Evolutionary conservation across 2,329 filamentous ascomycete species (phyloP), one percentile per base, ranked within the genome.

Genomic region (Chaetoscypha palmicola): DNA sequence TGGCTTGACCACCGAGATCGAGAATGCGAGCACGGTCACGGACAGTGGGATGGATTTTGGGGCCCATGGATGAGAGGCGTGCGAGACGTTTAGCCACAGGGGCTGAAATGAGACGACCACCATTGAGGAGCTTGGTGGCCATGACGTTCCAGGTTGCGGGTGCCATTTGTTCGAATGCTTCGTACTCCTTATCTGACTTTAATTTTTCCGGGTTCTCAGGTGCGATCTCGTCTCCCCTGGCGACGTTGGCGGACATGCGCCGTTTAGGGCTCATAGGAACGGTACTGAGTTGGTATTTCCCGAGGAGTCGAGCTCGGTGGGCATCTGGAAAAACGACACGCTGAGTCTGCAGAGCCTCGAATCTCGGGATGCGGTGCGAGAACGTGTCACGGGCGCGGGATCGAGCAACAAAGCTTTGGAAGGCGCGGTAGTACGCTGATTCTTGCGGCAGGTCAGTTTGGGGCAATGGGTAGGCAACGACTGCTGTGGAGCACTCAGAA

Each of bases 341-440:
- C 58, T 85, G 79, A 21, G 88, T 79, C 62, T 96, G 91, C 37
- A 96, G 73, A 19, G 88, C 87, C 62, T 97, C 91, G 47, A 91
- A 94, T 38, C 92, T 83, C 19, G 86, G 77, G 45, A 87, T 79
- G 32, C 87, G 83, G 63, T 94, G 86, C 43, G 94, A 76, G 61
- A 95, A 95, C 8, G 83, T 80, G 63, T 97, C 92, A 14, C 73
- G 69, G 41, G 73, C 71, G 45, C 77, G 79, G 11, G 78, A 79
- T 23, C 77, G 77, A 46, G 85, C 74, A 35, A 81, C 69, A 53
- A 86, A 76, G 59, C 83, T 80, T 54, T 88, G 81, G 63, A 95
- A 96, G 8, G 88, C 88, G 49, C 86, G 83, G 67, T 89, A 91
- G 65, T 95, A 96, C 4, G 90, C 85, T 3, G 83, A 82, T 58